These are phyloP conservation scores for Fusarium austroafricanum DNA, from an alignment of 2,329 filamentous ascomycete genomes.

Conservation along the genomic window DNA sequence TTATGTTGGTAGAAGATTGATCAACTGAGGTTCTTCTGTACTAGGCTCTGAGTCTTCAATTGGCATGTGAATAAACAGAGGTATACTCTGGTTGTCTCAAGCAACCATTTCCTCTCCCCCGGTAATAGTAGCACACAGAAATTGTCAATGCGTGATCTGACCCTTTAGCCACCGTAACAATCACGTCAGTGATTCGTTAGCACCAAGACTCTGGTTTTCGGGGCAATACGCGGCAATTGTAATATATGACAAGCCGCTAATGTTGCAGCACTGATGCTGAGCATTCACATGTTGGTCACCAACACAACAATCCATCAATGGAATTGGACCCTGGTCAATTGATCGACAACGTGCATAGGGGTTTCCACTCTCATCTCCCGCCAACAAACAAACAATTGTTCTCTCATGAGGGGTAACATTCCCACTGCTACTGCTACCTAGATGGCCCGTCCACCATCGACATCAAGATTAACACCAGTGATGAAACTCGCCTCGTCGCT, in stretches of 20 bases:
- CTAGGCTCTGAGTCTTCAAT: too few relatives aligned
- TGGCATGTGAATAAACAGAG: not conserved
- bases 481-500: conserved; percentile 79
- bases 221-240: not conserved
- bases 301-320: not conserved
- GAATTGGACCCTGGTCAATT: not conserved
- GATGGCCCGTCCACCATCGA: conserved; percentile 43
- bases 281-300: not conserved
- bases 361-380: not conserved
- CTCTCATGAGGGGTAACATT: too few relatives aligned
- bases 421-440: not conserved
- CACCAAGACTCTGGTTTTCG: not conserved
- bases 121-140: not conserved
- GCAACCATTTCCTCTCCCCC: not conserved
- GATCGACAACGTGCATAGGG: conserved; percentile 1
- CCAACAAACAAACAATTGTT: too few relatives aligned
- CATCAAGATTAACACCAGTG: conserved; percentile 76
- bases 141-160: not conserved
- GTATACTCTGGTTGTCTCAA: not conserved
- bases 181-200: too few relatives aligned
- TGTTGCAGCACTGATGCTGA: conserved; percentile 3
- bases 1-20: too few relatives aligned
- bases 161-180: too few relatives aligned
- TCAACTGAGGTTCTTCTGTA: too few relatives aligned
- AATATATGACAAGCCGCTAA: not conserved